These are phyloP conservation scores for Acanthamoeba healyi DNA, from an alignment of 208 protist species.

Conservation along the genomic window DNA sequence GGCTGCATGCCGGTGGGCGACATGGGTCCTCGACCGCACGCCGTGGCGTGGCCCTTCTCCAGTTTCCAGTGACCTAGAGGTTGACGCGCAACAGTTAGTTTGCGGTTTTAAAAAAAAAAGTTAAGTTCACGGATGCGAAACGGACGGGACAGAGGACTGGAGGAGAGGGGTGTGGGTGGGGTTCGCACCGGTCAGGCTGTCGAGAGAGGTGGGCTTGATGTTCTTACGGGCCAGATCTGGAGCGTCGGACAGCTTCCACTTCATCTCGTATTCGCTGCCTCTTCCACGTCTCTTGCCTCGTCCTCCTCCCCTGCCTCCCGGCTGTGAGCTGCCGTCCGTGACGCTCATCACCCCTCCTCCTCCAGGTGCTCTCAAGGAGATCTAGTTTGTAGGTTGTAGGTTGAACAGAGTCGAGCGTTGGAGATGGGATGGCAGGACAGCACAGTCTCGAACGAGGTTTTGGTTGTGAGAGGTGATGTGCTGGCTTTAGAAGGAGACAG, in stretches of 20 bases:
- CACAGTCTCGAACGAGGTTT: too few species aligned
- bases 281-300: constrained; percentile 4
- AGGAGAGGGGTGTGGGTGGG: neutral
- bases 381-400: too few species aligned
- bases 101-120: too few species aligned
- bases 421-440: too few species aligned
- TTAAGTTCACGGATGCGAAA: neutral
- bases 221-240: constrained; percentile 13
- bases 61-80: constrained; percentile 46
- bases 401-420: too few species aligned
- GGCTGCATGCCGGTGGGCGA: neutral
- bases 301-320: neutral
- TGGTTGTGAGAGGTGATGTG: too few species aligned
- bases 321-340: neutral
- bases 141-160: neutral
- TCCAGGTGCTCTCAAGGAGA: neutral
- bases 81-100: neutral
- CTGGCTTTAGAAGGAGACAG: too few species aligned
- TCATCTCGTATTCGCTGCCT: constrained; percentile 42
- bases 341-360: neutral
- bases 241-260: constrained; percentile 38
- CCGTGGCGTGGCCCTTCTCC: neutral
- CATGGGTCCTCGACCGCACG: neutral
- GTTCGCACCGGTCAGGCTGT: neutral
- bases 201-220: neutral